These are phyloP conservation scores for Dittrichia graveolens DNA, from an alignment of 129 eudicot species.

Conservation along the genomic window DNA sequence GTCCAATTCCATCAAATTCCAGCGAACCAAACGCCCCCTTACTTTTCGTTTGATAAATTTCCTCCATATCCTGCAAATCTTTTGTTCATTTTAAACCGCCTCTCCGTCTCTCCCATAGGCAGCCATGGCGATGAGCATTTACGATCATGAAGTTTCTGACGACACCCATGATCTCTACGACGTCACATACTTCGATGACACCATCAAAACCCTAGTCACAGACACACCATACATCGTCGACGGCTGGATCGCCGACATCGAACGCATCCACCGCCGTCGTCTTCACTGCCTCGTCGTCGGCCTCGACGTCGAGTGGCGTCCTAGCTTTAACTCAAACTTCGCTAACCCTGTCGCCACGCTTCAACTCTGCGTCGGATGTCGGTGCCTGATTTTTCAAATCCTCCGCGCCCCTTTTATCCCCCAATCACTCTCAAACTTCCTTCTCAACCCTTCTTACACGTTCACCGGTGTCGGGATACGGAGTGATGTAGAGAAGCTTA, in stretches of 20 bases:
- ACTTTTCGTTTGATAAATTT: too few relatives aligned
- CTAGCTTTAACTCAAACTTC: slow-evolving; percentile 15
- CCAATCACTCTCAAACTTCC: slow-evolving; percentile 23
- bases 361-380: slow-evolving; percentile 31
- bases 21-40: too few relatives aligned
- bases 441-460: slow-evolving; percentile 17
- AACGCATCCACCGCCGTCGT: slow-evolving; percentile 12
- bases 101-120: too few relatives aligned
- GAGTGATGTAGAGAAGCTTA: slow-evolving; percentile 38
- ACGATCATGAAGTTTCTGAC: slow-evolving; percentile 29
- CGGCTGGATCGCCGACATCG: slow-evolving; percentile 33
- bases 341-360: slow-evolving; percentile 37
- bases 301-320: slow-evolving; percentile 52
- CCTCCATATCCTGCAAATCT: too few relatives aligned
- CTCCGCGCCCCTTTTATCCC: not conserved
- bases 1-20: too few relatives aligned
- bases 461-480: slow-evolving; percentile 45
- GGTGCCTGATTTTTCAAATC: slow-evolving; percentile 38
- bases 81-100: too few relatives aligned
- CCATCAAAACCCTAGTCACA: slow-evolving; percentile 36
- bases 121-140: slow-evolving; percentile 28
- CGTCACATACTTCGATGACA: slow-evolving; percentile 23
- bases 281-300: slow-evolving; percentile 38
- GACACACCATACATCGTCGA: slow-evolving; percentile 30
- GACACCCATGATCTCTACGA: slow-evolving; percentile 36